Base-by-base conservation (phyloP, 441 rosid species). In the Capsella rubella region DNA sequence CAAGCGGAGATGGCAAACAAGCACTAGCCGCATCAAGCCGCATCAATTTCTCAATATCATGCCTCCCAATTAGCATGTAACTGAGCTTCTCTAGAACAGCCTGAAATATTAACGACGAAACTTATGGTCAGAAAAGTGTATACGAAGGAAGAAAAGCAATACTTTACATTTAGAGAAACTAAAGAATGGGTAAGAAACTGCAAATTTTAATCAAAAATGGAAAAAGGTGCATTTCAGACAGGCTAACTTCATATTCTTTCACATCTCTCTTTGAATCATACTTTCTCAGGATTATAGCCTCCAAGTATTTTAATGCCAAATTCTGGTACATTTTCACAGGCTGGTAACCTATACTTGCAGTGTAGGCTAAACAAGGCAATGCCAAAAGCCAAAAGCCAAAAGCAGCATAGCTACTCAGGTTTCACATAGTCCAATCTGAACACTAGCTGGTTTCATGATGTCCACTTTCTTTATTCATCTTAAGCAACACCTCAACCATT, bases 21-120 rank as follows among this genome's bases (percentile, higher is more conserved):
- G 84, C 82, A 79, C 97, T 91, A n/a, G 95, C 89, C 1, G 89
- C 88, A 78, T 93, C 96, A 71, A 79, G 84, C 57, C 91, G 96
- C 97, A 96, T 90, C 87, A 96, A 82, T 84, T 85, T 96, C 82
- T 96, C 99, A 83, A 96, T 84, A 79, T 96, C 99, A 79, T 96
- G 91, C 84, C 99, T 87, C 73, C 95, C 99, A 65, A 96, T 93
- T 67, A 96, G 87, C 98, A 88, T 91, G 78, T 93, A 93, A 82
- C 98, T 96, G 80, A 87, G 97, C 86, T 93, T 96, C 86, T 96
- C 97, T 68, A 96, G 93, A 82, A 96, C 98, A 58, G 99, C 98
- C 99, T 96, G 91, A 71, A 78, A 82, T 68, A 71, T 72, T 53
- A 54, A 66, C 71, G 79, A 61, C 57, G 64, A 76, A 63, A 60